Conservation (phyloP, 768 basidiomycete genomes). For the Termitomyces sp. region DNA sequence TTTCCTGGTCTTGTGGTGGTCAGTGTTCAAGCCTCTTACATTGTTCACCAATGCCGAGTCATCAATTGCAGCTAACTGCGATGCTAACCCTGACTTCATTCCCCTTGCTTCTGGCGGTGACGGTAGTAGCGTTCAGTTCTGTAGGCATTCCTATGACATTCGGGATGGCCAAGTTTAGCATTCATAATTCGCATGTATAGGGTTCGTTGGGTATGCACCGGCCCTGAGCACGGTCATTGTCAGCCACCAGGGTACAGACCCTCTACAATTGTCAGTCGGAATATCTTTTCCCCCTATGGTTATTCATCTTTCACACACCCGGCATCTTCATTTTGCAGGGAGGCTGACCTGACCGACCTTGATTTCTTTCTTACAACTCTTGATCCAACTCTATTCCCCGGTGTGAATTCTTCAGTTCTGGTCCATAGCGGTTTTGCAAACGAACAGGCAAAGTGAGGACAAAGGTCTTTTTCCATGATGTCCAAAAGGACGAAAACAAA, state of each 20-base stretch:
- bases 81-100: slow-evolving; percentile 38
- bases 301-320: neutral
- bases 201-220: slow-evolving; percentile 23
- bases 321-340: slow-evolving; percentile 14
- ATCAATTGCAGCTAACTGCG: slow-evolving; percentile 32
- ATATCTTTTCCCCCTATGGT: neutral
- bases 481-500: neutral
- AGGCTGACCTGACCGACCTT: slow-evolving; percentile 19
- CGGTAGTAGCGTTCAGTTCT: slow-evolving; percentile 34
- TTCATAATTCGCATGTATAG: neutral
- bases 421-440: slow-evolving; percentile 20
- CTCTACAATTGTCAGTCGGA: slow-evolving; percentile 25
- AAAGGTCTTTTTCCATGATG: too few species aligned
- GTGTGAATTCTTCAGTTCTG: slow-evolving; percentile 15
- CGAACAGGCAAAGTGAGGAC: slow-evolving; percentile 11
- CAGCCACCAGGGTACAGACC: slow-evolving; percentile 37
- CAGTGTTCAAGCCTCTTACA: neutral
- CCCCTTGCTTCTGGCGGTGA: slow-evolving; percentile 47
- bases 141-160: slow-evolving; percentile 12
- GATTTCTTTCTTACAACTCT: slow-evolving; percentile 13
- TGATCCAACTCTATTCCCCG: slow-evolving; percentile 19
- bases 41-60: too few species aligned
- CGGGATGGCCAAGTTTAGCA: neutral
- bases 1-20: slow-evolving; percentile 43
- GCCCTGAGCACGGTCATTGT: slow-evolving; percentile 32